Evolutionary conservation across 148 eudicot genomes (phyloP), one percentile per base, ranked within the genome.

Genomic region (Dianthus caryophyllus): DNA sequence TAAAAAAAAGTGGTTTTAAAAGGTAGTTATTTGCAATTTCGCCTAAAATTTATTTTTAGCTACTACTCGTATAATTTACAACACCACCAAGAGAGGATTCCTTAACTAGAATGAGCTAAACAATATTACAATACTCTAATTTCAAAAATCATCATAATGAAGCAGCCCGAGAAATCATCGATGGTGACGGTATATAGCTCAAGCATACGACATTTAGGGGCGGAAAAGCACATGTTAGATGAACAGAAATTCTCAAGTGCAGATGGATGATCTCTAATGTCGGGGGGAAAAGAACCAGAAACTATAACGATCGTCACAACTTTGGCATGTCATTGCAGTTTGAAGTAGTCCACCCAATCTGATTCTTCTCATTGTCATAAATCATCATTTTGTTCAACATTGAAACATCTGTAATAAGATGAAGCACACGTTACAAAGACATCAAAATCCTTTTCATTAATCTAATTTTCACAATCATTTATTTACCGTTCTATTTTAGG

Each of bases 401-500:
- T 36, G 91, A 81, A 46, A 83, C 85, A 64, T 93, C 98, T 93
- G 87, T 57, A n/a, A n/a, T n/a, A n/a, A n/a, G n/a, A n/a, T n/a
- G n/a, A n/a, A n/a, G n/a, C n/a, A n/a, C n/a, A 33, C 7, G 38
- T 33, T 33, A 33, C 4, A 33, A 33, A 33, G 38, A 33, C 38
- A 33, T 7, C 3, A 33, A 33, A 33, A 33, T n/a, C n/a, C n/a
- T n/a, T n/a, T n/a, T n/a, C n/a, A n/a, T n/a, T n/a, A n/a, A n/a
- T n/a, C n/a, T n/a, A n/a, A n/a, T n/a, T n/a, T n/a, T n/a, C n/a
- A n/a, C n/a, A n/a, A n/a, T n/a, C n/a, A n/a, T n/a, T n/a, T n/a
- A n/a, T n/a, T n/a, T n/a, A n/a, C n/a, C n/a, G n/a, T n/a, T n/a
- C n/a, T n/a, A n/a, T n/a, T n/a, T n/a, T n/a, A n/a, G n/a, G n/a